Percentiles rank a stretch among this genome's conserved stretches.
Evolutionary conservation across 371 early-diverging fungal genomes (phyloP).

Genomic region (Apophysomyces ossiformis): DNA sequence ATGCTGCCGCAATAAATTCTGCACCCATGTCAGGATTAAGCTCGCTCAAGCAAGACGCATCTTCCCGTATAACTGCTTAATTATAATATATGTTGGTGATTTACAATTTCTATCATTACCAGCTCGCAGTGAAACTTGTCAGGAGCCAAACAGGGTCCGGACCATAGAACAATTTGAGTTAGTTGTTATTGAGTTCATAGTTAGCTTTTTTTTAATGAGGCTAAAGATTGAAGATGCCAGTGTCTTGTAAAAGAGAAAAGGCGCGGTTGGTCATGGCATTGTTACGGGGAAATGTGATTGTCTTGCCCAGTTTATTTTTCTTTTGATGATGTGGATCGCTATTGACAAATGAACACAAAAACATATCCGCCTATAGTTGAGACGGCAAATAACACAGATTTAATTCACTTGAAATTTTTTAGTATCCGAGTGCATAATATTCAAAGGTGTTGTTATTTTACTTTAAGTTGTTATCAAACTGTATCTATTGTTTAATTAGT

Average conservation of each 20-base stretch:
- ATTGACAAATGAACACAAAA: conserved; percentile 97
- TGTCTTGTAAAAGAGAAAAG: conserved; percentile 92
- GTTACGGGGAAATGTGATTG: conserved; percentile 63
- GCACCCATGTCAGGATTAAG: too few relatives aligned
- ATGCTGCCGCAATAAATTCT: too few relatives aligned
- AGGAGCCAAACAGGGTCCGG: too few relatives aligned
- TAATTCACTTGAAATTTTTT: conserved; percentile 82
- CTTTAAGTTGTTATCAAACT: conserved; percentile 63
- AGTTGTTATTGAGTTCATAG: too few relatives aligned
- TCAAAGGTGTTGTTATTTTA: conserved; percentile 86
- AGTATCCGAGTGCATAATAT: conserved; percentile 91
- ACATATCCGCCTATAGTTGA: conserved; percentile 95
- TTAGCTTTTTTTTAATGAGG: conserved; percentile 85
- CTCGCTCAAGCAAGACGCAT: too few relatives aligned
- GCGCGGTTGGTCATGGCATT: conserved; percentile 96
- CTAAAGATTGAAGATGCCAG: conserved; percentile 94
- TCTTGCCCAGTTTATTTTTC: not conserved
- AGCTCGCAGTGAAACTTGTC: too few relatives aligned
- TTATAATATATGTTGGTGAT: too few relatives aligned
- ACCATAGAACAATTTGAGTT: too few relatives aligned
- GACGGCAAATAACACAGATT: conserved; percentile 93
- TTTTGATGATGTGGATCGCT: too few relatives aligned
- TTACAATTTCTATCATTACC: too few relatives aligned
- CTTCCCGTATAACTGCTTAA: too few relatives aligned
- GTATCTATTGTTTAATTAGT: conserved; percentile 89